phyloP scores from a whole-genome alignment of 176 grass and related monocot species.

The Aechmea fasciata region DNA sequence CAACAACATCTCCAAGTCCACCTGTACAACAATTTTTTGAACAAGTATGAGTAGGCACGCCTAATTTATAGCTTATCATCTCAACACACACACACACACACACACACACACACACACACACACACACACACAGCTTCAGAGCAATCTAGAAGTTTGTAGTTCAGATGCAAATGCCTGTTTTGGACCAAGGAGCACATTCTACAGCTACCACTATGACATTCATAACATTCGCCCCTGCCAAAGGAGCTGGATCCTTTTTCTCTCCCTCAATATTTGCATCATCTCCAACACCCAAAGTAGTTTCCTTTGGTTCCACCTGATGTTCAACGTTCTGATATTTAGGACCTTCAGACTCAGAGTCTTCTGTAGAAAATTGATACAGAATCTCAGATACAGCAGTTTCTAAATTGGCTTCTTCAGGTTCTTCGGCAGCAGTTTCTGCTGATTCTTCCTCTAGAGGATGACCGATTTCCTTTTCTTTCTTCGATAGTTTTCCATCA shows the following conservation, averaged over 20 bases:
- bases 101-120: no score
- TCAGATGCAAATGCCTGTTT: slow-evolving; percentile 48
- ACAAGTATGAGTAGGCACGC: not conserved
- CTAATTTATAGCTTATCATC: no score
- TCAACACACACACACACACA: no score
- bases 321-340: not conserved
- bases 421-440: not conserved
- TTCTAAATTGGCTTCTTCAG: not conserved
- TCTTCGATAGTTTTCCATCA: not conserved
- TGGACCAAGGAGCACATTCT: slow-evolving; percentile 88
- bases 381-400: not conserved
- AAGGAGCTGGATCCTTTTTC: slow-evolving; percentile 28
- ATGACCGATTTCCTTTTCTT: not conserved
- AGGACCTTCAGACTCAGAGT: not conserved
- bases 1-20: slow-evolving; percentile 89
- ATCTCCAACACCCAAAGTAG: not conserved
- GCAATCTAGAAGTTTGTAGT: not conserved
- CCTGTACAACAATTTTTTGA: slow-evolving; percentile 29
- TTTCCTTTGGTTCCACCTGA: not conserved
- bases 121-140: no score
- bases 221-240: slow-evolving; percentile 90
- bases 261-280: slow-evolving; percentile 23
- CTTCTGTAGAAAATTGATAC: not conserved
- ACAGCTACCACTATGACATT: slow-evolving; percentile 78
- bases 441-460: not conserved